Evolutionary conservation across 768 basidiomycete genomes (phyloP), one percentile per base, ranked within the genome.

Genomic region (Mycena chlorophos): DNA sequence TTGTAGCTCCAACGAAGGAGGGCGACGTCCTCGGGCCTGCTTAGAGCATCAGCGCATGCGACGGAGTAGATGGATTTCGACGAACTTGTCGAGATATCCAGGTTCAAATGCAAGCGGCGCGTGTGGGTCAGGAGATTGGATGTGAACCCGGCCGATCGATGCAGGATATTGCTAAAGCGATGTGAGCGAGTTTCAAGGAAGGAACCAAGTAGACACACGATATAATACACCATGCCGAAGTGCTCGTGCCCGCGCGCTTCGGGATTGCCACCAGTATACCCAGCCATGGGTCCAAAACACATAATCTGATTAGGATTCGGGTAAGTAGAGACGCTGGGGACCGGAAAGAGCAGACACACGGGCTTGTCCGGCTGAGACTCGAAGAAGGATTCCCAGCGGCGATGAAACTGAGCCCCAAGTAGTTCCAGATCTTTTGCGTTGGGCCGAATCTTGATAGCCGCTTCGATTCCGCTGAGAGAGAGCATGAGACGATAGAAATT

Each of bases 391-490:
- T 75, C 67, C 85, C 84, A 86, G 38, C 75, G 68, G 22, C 69
- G 46, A 25, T 72, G 63, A 61, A 86, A 87, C 4, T 65, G 73
- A 6, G 79, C 73, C 10, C 78, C 79, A 30, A 87, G 68, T n/a
- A 72, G 72, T 46, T 75, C 70, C 22, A 84, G 70, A 38, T 87
- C 85, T 4, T 73, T 70, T 3, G 61, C 60, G 16, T 67, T 76
- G 3, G 86, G 85, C 23, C 86, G 74, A 14, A 85, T 62, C 61
- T 84, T 86, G 57, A 83, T 74, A 3, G 81, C 84, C 26, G 77
- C 76, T 58, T 87, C 82, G 27, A 80, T 60, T 2, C 72, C 81
- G 58, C 83, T 85, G 60, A 54, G 28, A 61, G 50, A 8, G 27
- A 3, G 14, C 20, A n/a, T 38, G n/a, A 6, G 23, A 3, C 25